A percentile compares a stretch with the other conserved stretches of the same genome.
These are phyloP conservation scores for Mollisia scopiformis DNA, from an alignment of 2,329 filamentous ascomycete species.

Conservation along the genomic window DNA sequence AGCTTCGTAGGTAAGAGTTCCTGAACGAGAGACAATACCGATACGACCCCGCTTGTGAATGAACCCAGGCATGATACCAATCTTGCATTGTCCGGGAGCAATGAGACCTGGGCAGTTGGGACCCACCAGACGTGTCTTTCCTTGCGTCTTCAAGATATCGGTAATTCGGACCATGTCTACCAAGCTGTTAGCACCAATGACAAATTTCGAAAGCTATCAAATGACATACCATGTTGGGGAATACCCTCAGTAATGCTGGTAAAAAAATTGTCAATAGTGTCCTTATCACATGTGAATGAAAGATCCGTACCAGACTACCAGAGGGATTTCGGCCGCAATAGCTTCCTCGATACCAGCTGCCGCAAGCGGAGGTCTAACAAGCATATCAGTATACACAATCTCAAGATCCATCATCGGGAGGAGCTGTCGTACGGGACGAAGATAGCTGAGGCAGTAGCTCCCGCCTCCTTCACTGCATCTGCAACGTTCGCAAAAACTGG, in stretches of 20 bases:
- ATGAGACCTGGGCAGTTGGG: conserved; percentile 99
- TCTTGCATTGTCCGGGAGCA: conserved; percentile 95
- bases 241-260: conserved; percentile 96
- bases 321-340: conserved; percentile 86
- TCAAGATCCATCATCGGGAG: background rate
- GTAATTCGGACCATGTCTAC: conserved; percentile 99
- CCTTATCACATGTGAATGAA: conserved; percentile 21
- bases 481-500: conserved; percentile 91
- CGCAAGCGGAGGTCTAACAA: conserved; percentile 78
- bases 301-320: conserved; percentile 76
- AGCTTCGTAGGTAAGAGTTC: conserved; percentile 98
- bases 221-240: conserved; percentile 82
- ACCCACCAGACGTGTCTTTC: conserved; percentile 94
- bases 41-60: conserved; percentile 99
- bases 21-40: conserved; percentile 97
- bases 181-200: conserved; percentile 15
- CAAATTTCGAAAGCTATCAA: conserved; percentile 15
- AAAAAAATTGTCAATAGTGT: conserved; percentile 21
- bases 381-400: conserved; percentile 17
- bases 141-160: conserved; percentile 95
- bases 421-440: conserved; percentile 79
- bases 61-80: conserved; percentile 99
- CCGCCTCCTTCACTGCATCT: conserved; percentile 88
- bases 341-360: conserved; percentile 97
- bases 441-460: conserved; percentile 89